Evolutionary conservation across 163 green algal species (phyloP).

Genomic region (Trebouxiophyceae sp.): DNA sequence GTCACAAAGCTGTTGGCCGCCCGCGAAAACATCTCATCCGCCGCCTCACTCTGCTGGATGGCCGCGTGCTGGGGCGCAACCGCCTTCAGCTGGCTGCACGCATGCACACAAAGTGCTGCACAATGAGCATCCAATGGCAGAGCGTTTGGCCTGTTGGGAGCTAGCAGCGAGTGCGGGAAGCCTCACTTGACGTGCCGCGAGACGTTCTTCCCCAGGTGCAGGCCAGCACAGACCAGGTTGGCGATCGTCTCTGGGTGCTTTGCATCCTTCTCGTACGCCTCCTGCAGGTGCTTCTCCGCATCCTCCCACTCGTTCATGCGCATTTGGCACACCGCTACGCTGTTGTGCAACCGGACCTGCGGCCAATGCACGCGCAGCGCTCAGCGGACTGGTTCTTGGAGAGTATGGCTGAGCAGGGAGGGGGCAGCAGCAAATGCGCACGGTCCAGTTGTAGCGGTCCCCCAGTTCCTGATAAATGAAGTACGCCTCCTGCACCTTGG

Average conservation of each 20-base stretch:
- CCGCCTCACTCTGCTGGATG: constrained; percentile 35
- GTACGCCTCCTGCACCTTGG: constrained; percentile 90
- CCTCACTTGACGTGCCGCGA: constrained; percentile 62
- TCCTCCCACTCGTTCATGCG: constrained; percentile 84
- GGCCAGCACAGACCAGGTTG: constrained; percentile 53
- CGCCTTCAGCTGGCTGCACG: constrained; percentile 65
- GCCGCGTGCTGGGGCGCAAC: constrained; percentile 55
- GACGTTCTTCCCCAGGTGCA: constrained; percentile 81
- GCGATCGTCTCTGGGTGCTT: constrained; percentile 76
- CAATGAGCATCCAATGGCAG: not conserved
- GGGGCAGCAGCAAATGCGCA: constrained; percentile 16
- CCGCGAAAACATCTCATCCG: constrained; percentile 59
- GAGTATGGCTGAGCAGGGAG: no score
- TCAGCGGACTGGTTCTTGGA: no score
- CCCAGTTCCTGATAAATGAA: constrained; percentile 97
- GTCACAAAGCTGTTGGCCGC: constrained; percentile 45
- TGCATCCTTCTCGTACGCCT: constrained; percentile 76
- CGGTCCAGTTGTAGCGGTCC: constrained; percentile 94
- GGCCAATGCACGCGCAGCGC: no score
- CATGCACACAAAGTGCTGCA: not conserved
- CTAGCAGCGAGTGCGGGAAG: not conserved
- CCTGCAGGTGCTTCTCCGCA: constrained; percentile 85
- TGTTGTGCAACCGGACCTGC: constrained; percentile 75
- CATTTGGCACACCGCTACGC: constrained; percentile 82
- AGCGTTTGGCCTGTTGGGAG: not conserved